Evolutionary conservation across 2,329 filamentous ascomycete genomes (phyloP), one percentile per base, ranked within the genome.

Genomic region (Ophiocordyceps camponoti-leonardi): DNA sequence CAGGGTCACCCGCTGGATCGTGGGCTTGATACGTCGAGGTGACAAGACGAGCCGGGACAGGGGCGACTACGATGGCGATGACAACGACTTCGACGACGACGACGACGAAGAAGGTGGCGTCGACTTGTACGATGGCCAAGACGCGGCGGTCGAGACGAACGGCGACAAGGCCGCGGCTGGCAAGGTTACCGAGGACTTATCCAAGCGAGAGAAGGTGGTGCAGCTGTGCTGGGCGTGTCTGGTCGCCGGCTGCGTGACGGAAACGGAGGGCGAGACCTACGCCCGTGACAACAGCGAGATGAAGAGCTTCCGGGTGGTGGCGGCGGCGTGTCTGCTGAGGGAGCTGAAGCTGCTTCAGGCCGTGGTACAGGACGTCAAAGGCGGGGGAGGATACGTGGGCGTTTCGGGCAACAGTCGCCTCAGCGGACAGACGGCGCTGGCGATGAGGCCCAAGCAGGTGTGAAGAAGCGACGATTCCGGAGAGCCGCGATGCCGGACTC

Each of bases 1-100:
- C 41, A 62, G 65, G 10, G 62, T 71, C 41, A 59, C 67, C 14
- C 55, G 59, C 2, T 69, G 62, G 60, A 59, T 65, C 11, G 60
- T 62, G 19, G 56, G 57, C 6, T 52, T 65, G 16, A 60, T 59
- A 7, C 53, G 56, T 6, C 51, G 53, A 19, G 45, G 45, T 3
- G 42, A 31, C 16, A 31, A 30, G 8, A 22, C 2, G 35, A 19
- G 18, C 20, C 28, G 7, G 2, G 22, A 33, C 31, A n/a, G 41
- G 5, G 42, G 43, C 19, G 31, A 28, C 13, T 44, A 48, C 31
- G 48, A 54, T n/a, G 44, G 49, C 10, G 31, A 45, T 0, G 41
- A 47, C 7, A 26, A 41, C 5, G n/a, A 39, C n/a, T 14, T 18
- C 6, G 35, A 39, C n/a, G 35, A 39, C n/a, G 35, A 39, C n/a